Evolutionary conservation across 352 stramenopile genomes (phyloP), one percentile per base, ranked within the genome.

Genomic region (Globisporangium emineosum): DNA sequence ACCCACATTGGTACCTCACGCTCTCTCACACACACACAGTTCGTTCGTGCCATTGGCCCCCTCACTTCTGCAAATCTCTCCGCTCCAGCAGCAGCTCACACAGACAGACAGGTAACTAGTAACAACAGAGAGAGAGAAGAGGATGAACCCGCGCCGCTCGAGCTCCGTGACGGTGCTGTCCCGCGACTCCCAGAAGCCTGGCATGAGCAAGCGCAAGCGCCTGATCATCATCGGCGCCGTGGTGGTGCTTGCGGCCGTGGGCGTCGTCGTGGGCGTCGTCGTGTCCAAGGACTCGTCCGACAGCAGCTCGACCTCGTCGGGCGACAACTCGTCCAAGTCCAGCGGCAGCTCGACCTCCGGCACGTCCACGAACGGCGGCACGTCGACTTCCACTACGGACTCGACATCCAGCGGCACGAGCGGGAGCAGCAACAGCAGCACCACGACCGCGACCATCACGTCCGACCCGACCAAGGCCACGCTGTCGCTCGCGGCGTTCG

Each of bases 401-500:
- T 45, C 45, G 9, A 56, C 27, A 12, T 23, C 37, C 3, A 58
- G 21, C 8, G 10, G 17, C 42, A 51, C 59, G 15, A 23, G 27
- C 37, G 21, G 21, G 4, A 61, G 32, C 55, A 49, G 30, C 45
- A 64, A 29, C 21, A 52, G 23, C 52, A 57, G 9, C 4, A 57
- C 10, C 29, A 45, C 42, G 29, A 17, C 32, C 19, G 17, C 42
- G n/a, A 65, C 49, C n/a, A 30, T 68, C 17, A 66, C 57, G 56
- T 68, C 62, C 12, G 57, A 68, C 32, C 61, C 51, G 37, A 66
- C 61, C 29, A 55, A 45, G 21, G 51, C 68, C 32, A 82, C 62
- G 3, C 88, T 78, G 49, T 75, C 80, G 12, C 62, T 89, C 0
- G 75, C 81, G 27, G 79, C 81, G 40, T 72, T 90, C 27, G 84